Percentiles rank a stretch among this genome's conserved stretches.
Evolutionary conservation across 106 monocot genomes (phyloP).

Genomic region (Dioscorea alata): DNA sequence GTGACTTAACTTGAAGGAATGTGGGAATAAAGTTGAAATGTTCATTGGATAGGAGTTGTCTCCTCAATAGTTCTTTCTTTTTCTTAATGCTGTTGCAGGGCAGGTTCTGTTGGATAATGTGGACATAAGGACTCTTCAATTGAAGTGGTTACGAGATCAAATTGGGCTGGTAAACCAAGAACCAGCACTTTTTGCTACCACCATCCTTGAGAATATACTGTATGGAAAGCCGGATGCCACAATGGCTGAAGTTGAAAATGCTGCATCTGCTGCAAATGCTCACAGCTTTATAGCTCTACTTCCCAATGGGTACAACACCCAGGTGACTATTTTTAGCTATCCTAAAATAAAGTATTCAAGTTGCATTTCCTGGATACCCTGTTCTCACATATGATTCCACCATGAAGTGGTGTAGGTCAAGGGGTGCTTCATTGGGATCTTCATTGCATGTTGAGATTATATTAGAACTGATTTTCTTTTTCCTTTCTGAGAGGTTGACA

Average conservation of each 20-base stretch:
- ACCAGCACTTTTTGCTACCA: slow-evolving; percentile 93
- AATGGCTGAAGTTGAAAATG: slow-evolving; percentile 83
- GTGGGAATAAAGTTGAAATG: too few relatives aligned
- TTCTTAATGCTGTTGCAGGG: slow-evolving; percentile 41
- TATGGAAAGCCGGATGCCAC: slow-evolving; percentile 94
- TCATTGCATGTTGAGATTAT: too few relatives aligned
- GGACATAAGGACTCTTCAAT: slow-evolving; percentile 79
- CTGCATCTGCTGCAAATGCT: slow-evolving; percentile 90
- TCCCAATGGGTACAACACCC: slow-evolving; percentile 93
- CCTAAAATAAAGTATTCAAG: too few relatives aligned
- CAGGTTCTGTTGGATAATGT: slow-evolving; percentile 88
- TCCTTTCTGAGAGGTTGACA: too few relatives aligned
- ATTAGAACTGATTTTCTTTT: too few relatives aligned
- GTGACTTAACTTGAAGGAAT: neutral
- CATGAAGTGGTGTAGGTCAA: too few relatives aligned
- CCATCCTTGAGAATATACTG: slow-evolving; percentile 91
- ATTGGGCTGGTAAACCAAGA: slow-evolving; percentile 98
- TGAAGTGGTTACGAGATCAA: slow-evolving; percentile 92
- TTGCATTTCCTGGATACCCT: too few relatives aligned
- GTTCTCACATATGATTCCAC: too few relatives aligned
- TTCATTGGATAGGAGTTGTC: neutral
- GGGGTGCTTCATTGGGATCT: too few relatives aligned
- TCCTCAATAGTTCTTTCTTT: neutral
- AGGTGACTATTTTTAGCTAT: slow-evolving; percentile 8
- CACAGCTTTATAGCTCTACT: slow-evolving; percentile 94